A percentile compares a stretch with the other conserved stretches of the same genome.
Conservation (phyloP, 2,329 filamentous ascomycete genomes). For the Epichloe baconii region DNA sequence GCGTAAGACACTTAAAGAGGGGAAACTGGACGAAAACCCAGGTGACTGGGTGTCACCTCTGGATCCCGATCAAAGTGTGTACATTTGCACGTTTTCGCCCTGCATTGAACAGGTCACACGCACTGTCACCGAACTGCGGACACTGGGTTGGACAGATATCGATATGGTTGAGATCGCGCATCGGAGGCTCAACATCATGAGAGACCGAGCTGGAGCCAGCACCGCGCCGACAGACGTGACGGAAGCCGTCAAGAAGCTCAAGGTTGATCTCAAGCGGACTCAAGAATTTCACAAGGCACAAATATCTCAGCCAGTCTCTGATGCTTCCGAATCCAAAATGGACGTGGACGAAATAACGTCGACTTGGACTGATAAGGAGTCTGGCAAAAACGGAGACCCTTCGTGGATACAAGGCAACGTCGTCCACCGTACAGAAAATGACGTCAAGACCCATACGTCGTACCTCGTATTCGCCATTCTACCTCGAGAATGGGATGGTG, state of each 20-base stretch:
- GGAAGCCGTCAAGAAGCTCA: slow-evolving; percentile 63
- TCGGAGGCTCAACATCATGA: slow-evolving; percentile 64
- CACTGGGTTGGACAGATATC: slow-evolving; percentile 79
- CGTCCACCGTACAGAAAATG: slow-evolving; percentile 68
- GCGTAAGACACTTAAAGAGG: slow-evolving; percentile 16
- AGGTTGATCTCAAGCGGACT: slow-evolving; percentile 57
- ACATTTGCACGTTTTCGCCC: slow-evolving; percentile 90
- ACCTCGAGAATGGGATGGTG: slow-evolving; percentile 72
- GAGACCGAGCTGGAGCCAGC: slow-evolving; percentile 70
- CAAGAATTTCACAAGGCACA: slow-evolving; percentile 46
- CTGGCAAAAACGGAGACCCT: slow-evolving; percentile 25
- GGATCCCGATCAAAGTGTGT: slow-evolving; percentile 55
- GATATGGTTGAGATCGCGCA: slow-evolving; percentile 85
- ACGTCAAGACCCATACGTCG: slow-evolving; percentile 93
- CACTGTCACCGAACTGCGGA: slow-evolving; percentile 69
- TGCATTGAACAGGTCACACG: slow-evolving; percentile 93
- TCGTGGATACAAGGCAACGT: slow-evolving; percentile 65
- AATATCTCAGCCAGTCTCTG: slow-evolving; percentile 12
- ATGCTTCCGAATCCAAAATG: slow-evolving; percentile 26
- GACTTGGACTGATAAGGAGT: slow-evolving; percentile 3
- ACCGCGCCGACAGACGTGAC: slow-evolving; percentile 59
- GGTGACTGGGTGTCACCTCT: slow-evolving; percentile 44
- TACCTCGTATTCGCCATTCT: slow-evolving; percentile 89
- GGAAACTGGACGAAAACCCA: slow-evolving; percentile 11
- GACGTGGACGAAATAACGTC: slow-evolving; percentile 21